Evolutionary conservation across 306 rosid species (phyloP).

Genomic region (Neltuma alba): DNA sequence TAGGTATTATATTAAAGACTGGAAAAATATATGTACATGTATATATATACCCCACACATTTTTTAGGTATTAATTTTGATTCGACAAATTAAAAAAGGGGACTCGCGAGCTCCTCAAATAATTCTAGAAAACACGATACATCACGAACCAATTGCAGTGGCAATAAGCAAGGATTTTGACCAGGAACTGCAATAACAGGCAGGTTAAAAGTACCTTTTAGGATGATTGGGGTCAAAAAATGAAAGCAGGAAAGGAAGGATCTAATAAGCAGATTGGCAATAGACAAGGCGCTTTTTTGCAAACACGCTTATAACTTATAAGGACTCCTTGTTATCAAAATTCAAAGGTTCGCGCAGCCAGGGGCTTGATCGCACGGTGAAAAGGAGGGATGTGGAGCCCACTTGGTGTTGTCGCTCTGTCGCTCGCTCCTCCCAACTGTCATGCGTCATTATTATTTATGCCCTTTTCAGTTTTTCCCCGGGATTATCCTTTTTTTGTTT

Average conservation of each 20-base stretch:
- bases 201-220: too few relatives aligned
- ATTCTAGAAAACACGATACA: too few relatives aligned
- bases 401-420: too few relatives aligned
- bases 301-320: neutral
- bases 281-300: neutral
- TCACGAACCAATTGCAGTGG: neutral
- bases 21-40: too few relatives aligned
- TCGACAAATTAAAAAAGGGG: too few relatives aligned
- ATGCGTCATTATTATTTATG: too few relatives aligned
- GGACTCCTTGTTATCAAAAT: constrained; percentile 13
- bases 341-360: neutral
- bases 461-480: too few relatives aligned
- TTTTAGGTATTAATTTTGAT: neutral
- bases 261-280: neutral
- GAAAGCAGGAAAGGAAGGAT: neutral
- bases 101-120: too few relatives aligned
- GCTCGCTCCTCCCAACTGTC: too few relatives aligned
- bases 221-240: neutral
- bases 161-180: neutral
- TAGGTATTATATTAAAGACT: too few relatives aligned
- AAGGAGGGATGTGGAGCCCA: neutral
- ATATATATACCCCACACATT: too few relatives aligned
- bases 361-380: neutral
- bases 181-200: neutral
- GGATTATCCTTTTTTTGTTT: neutral